Evolutionary conservation across 2,329 filamentous ascomycete genomes (phyloP).

Genomic region (Orbilia quercus): DNA sequence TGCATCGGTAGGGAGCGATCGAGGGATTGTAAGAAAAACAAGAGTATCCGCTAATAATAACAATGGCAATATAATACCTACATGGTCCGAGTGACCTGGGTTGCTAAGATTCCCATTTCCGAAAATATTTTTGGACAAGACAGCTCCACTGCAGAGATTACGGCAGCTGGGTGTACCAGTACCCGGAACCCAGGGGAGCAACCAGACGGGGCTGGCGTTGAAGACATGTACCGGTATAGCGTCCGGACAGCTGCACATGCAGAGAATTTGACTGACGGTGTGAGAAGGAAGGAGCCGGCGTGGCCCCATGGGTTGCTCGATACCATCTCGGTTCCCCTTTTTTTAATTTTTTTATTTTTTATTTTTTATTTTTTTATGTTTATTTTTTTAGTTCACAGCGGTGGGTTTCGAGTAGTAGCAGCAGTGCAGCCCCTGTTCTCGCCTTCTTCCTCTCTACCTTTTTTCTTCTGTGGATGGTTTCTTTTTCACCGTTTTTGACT

Average conservation of each 20-base stretch:
- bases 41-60: background rate
- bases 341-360: no score
- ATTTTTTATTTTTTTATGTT: no score
- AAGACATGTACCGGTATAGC: constrained; percentile 16
- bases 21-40: background rate
- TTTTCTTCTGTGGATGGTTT: constrained; percentile 12
- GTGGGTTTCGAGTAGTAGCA: no score
- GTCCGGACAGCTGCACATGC: constrained; percentile 3
- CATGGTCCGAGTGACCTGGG: background rate
- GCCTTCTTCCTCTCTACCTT: constrained; percentile 28
- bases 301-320: constrained; percentile 4
- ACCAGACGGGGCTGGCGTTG: no score
- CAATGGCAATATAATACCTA: background rate
- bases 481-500: constrained; percentile 52
- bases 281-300: background rate
- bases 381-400: no score
- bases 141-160: constrained; percentile 37
- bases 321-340: constrained; percentile 36
- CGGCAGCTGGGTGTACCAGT: background rate
- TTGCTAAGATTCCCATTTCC: constrained; percentile 21
- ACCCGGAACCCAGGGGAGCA: no score
- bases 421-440: constrained; percentile 27
- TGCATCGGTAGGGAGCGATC: no score
- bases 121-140: constrained; percentile 34
- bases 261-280: background rate